A percentile compares a stretch with the other conserved stretches of the same genome.
Conservation (phyloP, 768 basidiomycete genomes). For the Plicaturopsis crispa region DNA sequence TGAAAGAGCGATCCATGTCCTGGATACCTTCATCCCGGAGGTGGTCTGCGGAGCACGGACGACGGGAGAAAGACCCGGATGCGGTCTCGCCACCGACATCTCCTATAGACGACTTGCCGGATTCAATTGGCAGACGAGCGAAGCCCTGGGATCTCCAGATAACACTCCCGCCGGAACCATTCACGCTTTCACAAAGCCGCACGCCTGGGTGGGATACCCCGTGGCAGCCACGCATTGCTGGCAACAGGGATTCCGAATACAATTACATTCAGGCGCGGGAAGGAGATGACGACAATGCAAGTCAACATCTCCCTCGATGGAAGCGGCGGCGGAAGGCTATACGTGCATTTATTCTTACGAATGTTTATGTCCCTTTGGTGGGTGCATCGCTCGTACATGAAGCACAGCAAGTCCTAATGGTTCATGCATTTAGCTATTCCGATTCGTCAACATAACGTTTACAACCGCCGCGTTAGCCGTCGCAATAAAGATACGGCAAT, state of each 20-base stretch:
- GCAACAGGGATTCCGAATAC: constrained; percentile 26
- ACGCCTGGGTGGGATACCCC: constrained; percentile 66
- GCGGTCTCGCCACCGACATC: constrained; percentile 3
- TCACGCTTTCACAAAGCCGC: constrained; percentile 45
- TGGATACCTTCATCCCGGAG: constrained; percentile 39
- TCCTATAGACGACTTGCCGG: constrained; percentile 1
- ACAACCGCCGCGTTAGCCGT: constrained; percentile 73
- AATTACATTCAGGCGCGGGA: constrained; percentile 21
- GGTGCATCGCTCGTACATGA: no score
- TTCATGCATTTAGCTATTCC: constrained; percentile 55
- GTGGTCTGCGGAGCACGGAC: constrained; percentile 17
- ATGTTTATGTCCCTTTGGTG: constrained; percentile 76
- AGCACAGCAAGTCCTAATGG: no score
- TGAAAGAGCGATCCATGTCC: constrained; percentile 40
- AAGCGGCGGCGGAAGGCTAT: constrained; percentile 36
- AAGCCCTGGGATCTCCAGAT: no score
- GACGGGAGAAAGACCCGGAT: constrained; percentile 24
- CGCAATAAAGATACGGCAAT: constrained; percentile 63
- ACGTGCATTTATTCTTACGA: constrained; percentile 62
- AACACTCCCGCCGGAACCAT: constrained; percentile 23
- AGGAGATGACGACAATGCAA: constrained; percentile 14
- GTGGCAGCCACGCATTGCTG: constrained; percentile 44
- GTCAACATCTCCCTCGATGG: constrained; percentile 20
- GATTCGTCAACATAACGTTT: constrained; percentile 77
- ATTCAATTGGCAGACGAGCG: background rate